Evolutionary conservation across 164 flowering plant genomes (phyloP).

Genomic region (Brasenia schreberi): DNA sequence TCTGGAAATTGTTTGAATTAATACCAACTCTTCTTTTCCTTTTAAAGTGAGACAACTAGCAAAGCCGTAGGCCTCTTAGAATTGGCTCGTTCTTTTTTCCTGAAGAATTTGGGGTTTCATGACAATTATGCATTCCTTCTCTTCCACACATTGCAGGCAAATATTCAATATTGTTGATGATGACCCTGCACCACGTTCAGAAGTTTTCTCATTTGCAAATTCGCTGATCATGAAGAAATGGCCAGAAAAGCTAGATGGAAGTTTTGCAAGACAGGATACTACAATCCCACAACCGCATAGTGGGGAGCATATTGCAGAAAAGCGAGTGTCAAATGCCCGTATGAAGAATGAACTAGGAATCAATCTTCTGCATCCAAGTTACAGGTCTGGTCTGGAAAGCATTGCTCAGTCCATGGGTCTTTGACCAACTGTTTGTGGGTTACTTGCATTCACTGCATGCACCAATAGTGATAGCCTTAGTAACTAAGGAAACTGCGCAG

Average conservation of each 20-base stretch:
- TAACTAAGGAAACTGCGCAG: too few relatives aligned
- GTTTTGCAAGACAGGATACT: neutral
- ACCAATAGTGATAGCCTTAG: too few relatives aligned
- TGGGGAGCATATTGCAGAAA: conserved; percentile 24
- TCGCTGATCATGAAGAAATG: conserved; percentile 40
- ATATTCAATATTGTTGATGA: conserved; percentile 82
- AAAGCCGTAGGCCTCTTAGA: too few relatives aligned
- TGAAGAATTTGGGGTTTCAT: too few relatives aligned
- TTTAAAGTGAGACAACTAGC: too few relatives aligned
- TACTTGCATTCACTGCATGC: too few relatives aligned
- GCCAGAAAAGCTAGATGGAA: conserved; percentile 26
- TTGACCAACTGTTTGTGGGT: neutral
- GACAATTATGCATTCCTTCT: too few relatives aligned
- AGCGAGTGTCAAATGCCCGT: conserved; percentile 61
- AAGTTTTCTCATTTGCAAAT: conserved; percentile 63
- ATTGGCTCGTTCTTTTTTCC: too few relatives aligned
- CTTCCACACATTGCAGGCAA: conserved; percentile 27
- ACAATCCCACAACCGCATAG: conserved; percentile 1
- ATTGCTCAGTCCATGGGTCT: conserved; percentile 33
- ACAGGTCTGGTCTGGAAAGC: conserved; percentile 55
- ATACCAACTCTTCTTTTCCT: too few relatives aligned
- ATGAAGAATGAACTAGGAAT: conserved; percentile 69
- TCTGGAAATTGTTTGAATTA: too few relatives aligned
- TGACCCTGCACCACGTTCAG: conserved; percentile 65
- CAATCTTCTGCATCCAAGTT: conserved; percentile 52